Conservation (phyloP, 2,329 filamentous ascomycete genomes). For the Coniochaeta sp. region DNA sequence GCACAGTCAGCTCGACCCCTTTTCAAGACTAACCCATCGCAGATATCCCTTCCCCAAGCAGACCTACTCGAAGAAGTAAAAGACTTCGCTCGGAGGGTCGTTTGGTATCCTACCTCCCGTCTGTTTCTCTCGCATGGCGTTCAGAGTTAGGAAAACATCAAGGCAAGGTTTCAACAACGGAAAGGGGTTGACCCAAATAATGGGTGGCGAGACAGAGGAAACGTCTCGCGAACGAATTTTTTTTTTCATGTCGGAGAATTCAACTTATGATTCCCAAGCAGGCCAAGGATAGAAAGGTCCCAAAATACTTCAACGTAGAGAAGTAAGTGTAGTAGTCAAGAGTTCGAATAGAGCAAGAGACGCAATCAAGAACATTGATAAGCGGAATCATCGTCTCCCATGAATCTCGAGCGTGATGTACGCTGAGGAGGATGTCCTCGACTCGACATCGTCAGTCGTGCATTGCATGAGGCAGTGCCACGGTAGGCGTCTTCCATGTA, state of each 20-base stretch:
- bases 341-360: neutral
- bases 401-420: neutral
- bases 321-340: neutral
- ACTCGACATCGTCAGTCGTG: neutral
- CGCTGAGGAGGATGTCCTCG: neutral
- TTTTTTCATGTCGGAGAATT: constrained; percentile 19
- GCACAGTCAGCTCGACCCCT: neutral
- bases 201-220: neutral
- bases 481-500: neutral
- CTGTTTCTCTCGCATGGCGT: constrained; percentile 4
- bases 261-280: constrained; percentile 24
- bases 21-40: constrained; percentile 7
- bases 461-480: neutral
- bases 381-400: neutral
- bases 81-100: constrained; percentile 1
- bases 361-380: neutral
- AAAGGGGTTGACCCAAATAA: neutral
- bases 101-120: neutral
- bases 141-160: constrained; percentile 8
- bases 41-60: constrained; percentile 82
- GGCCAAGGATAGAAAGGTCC: neutral
- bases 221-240: neutral
- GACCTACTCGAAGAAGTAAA: constrained; percentile 38
- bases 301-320: neutral
- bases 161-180: constrained; percentile 14